Evolutionary conservation across 352 stramenopile genomes (phyloP), one percentile per base, ranked within the genome.

Genomic region (Globisporangium camurandrum): DNA sequence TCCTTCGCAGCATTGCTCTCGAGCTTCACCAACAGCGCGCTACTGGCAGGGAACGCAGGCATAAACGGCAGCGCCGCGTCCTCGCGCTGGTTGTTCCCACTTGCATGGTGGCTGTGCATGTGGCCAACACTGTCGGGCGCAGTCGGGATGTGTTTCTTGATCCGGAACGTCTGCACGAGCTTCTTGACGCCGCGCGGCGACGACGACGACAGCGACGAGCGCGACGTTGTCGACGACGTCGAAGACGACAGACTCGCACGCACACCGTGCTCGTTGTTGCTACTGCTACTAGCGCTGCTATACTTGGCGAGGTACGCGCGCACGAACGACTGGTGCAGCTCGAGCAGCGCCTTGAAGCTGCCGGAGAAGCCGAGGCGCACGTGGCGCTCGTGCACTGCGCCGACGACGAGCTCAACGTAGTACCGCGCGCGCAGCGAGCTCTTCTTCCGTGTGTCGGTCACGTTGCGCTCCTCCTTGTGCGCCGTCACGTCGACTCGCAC

Each of bases 351-450:
- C 56, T 75, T 69, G 55, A 87, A 87, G 26, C 68, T 71, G 37
- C 75, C 75, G 5, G 70, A 77, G 66, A 87, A 87, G 27, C 70
- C 72, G 24, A 85, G 45, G 0, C 75, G 73, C 49, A 66, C 75
- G 69, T 85, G 75, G 30, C 47, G 73, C 61, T 59, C 65, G 34
- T 68, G 72, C 19, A 63, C 54, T 9, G 68, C 66, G 22, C 72
- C 75, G 38, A 85, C 64, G 17, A 87, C 64, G 28, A 87, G 40
- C 56, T 87, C 75, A 49, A 87, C 73, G 55, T 87, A 87, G 64
- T 85, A 87, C 30, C 75, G 75, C 57, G 80, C 71, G 38, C 61
- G 75, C 34, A 77, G 41, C 45, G 75, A 71, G 43, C 53, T 59
- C 38, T 71, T 73, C 50, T 70, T 68, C 36, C 61, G 68, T 19